phyloP scores from a whole-genome alignment of 2,329 filamentous ascomycete species.

The Xylariaceae sp. region DNA sequence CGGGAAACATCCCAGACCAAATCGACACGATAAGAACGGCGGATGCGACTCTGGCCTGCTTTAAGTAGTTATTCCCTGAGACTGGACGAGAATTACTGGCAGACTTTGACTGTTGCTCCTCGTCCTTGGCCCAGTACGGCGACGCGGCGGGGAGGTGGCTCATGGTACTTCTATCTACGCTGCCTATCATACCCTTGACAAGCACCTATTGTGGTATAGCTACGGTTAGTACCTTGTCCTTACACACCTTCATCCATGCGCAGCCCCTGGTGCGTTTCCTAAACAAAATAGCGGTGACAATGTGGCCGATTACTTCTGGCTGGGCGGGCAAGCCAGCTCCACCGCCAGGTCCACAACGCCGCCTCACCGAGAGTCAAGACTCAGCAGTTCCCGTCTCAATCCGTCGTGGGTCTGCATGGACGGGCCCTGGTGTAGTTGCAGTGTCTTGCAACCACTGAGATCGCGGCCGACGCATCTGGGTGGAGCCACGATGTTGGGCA shows the following conservation, averaged over 20 bases:
- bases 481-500: conserved; percentile 32
- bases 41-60: conserved; percentile 3
- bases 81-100: not conserved
- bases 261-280: conserved; percentile 13
- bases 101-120: not conserved
- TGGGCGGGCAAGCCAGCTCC: conserved; percentile 16
- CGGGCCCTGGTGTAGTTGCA: conserved; percentile 24
- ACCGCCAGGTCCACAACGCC: conserved; percentile 24
- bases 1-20: conserved; percentile 3
- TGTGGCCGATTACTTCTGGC: conserved; percentile 29
- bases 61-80: conserved; percentile 6
- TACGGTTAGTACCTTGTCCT: not conserved
- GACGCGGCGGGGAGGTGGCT: not conserved
- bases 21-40: conserved; percentile 3
- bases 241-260: conserved; percentile 2
- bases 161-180: not conserved
- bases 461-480: conserved; percentile 27
- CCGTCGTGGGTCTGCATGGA: conserved; percentile 20
- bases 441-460: conserved; percentile 25
- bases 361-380: conserved; percentile 22
- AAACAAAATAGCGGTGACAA: conserved; percentile 31
- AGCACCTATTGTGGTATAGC: too few relatives aligned
- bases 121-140: not conserved
- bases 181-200: not conserved
- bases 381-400: conserved; percentile 9